These are phyloP conservation scores for Collariella sp. DNA, from an alignment of 495 filamentous ascomycete genomes.

Conservation along the genomic window DNA sequence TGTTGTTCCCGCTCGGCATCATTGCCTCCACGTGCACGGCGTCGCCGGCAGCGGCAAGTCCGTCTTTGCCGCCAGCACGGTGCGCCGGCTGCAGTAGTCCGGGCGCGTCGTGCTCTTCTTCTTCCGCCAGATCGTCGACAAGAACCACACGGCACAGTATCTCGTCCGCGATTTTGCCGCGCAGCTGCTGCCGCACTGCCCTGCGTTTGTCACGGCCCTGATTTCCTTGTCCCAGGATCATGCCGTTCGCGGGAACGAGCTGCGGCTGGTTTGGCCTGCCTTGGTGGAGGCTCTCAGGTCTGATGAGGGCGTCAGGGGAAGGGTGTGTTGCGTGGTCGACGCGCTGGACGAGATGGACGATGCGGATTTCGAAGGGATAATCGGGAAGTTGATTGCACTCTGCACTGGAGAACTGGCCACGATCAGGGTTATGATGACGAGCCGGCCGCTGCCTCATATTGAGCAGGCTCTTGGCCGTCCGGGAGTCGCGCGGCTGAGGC, in stretches of 20 bases:
- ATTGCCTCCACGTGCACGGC: too few relatives aligned
- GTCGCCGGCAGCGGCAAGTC: conserved; percentile 8
- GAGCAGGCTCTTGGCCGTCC: conserved; percentile 15
- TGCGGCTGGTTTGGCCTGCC: conserved; percentile 17
- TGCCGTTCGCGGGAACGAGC: conserved; percentile 12
- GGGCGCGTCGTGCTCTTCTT: conserved; percentile 36
- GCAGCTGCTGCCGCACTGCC: conserved; percentile 31
- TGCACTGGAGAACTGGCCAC: conserved; percentile 22
- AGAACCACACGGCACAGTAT: conserved; percentile 33
- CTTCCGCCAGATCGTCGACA: conserved; percentile 40
- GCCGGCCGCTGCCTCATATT: conserved; percentile 28
- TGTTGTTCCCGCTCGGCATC: too few relatives aligned
- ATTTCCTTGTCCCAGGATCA: conserved; percentile 7
- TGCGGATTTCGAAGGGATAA: not conserved
- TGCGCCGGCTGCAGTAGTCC: conserved; percentile 1
- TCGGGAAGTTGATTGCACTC: conserved; percentile 19
- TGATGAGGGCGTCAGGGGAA: not conserved
- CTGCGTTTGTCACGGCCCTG: conserved; percentile 26
- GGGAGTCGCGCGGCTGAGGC: conserved; percentile 19
- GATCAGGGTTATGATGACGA: conserved; percentile 36
- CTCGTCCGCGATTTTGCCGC: conserved; percentile 37
- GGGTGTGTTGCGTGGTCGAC: conserved; percentile 37
- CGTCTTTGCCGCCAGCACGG: not conserved
- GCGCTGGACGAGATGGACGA: conserved; percentile 43
- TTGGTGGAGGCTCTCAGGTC: conserved; percentile 8